phyloP scores from a whole-genome alignment of 2,329 filamentous ascomycete genomes.

The Samsoniella hepiali region DNA sequence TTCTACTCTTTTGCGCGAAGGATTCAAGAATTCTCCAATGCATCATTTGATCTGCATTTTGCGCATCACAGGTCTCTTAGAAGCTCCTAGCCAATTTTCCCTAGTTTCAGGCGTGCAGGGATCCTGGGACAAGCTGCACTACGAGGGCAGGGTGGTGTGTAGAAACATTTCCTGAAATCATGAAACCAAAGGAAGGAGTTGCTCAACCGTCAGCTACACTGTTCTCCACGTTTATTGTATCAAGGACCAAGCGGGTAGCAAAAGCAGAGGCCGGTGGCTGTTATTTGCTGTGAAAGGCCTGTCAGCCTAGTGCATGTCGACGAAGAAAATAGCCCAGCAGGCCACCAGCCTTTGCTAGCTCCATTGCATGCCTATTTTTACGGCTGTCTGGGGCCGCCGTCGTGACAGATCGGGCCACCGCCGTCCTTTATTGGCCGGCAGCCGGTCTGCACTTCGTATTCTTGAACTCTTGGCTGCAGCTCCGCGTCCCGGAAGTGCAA shows the following conservation, averaged over 20 bases:
- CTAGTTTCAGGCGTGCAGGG: not conserved
- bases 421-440: not conserved
- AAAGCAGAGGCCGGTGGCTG: not conserved
- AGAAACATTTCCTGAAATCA: too few species aligned
- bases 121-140: not conserved
- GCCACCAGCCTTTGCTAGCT: not conserved
- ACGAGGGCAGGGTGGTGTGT: too few species aligned
- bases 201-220: too few species aligned
- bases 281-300: not conserved
- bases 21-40: not conserved
- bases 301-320: not conserved
- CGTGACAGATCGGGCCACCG: conserved; percentile 12
- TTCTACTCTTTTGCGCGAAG: not conserved
- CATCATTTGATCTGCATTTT: not conserved
- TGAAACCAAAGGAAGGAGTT: too few species aligned
- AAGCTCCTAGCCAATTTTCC: not conserved
- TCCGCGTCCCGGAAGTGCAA: not conserved
- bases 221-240: too few species aligned
- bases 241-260: not conserved
- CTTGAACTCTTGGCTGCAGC: conserved; percentile 10
- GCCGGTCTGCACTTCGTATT: conserved; percentile 12
- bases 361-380: conserved; percentile 10
- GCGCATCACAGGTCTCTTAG: not conserved
- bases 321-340: not conserved
- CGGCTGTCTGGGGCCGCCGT: not conserved